phyloP scores from a whole-genome alignment of 768 basidiomycete species.

The Obba rivulosa region DNA sequence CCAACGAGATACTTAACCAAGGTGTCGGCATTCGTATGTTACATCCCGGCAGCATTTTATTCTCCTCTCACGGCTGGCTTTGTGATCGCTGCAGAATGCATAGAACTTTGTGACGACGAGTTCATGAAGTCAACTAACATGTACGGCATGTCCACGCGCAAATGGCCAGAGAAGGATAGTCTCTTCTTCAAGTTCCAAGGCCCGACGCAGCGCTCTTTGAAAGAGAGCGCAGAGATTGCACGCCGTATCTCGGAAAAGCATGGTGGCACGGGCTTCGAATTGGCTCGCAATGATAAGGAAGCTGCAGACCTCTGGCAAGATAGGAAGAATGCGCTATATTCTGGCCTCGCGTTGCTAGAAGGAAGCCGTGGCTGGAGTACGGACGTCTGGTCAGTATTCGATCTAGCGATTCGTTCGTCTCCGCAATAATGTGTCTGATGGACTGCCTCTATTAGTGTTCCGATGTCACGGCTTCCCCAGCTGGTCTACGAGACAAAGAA shows the following conservation, averaged over 20 bases:
- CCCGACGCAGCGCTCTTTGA: conserved; percentile 49
- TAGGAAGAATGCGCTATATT: conserved; percentile 60
- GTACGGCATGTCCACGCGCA: conserved; percentile 44
- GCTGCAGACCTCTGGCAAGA: conserved; percentile 72
- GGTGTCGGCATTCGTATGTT: conserved; percentile 72
- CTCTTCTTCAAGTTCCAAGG: conserved; percentile 90
- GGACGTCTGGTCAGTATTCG: conserved; percentile 59
- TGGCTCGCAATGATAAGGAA: conserved; percentile 60
- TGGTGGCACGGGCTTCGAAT: conserved; percentile 60
- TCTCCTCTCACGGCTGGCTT: too few species aligned
- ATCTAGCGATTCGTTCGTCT: not conserved
- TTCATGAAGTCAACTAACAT: conserved; percentile 62
- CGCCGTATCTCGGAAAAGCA: conserved; percentile 54
- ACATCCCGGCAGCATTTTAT: too few species aligned
- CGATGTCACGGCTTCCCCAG: conserved; percentile 58
- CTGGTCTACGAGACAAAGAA: conserved; percentile 66
- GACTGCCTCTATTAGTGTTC: conserved; percentile 35
- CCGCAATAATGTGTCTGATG: too few species aligned
- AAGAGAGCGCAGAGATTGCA: conserved; percentile 56
- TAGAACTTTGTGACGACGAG: conserved; percentile 73
- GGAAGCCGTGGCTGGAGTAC: conserved; percentile 62
- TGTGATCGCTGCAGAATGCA: conserved; percentile 52
- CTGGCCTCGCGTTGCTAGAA: conserved; percentile 50
- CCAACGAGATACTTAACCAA: conserved; percentile 62
- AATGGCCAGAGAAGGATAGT: conserved; percentile 60